These are phyloP conservation scores for Boletus pseudopeckii DNA, from an alignment of 768 basidiomycete species.

Conservation along the genomic window DNA sequence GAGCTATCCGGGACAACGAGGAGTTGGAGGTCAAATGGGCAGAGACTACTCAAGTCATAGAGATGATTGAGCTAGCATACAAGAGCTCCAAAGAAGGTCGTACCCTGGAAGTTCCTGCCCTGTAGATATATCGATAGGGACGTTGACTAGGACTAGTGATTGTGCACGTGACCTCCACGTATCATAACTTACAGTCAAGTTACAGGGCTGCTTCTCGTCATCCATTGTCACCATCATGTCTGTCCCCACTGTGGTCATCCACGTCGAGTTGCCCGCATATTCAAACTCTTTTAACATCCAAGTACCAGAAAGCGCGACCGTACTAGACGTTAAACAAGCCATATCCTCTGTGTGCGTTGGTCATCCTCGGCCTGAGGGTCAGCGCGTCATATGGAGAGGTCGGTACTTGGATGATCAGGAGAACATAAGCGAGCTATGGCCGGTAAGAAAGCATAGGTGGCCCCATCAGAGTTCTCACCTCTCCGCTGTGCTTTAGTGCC, in stretches of 20 bases:
- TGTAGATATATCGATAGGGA: slow-evolving; percentile 10
- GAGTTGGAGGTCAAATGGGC: slow-evolving; percentile 67
- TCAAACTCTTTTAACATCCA: slow-evolving; percentile 61
- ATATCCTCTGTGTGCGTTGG: slow-evolving; percentile 61
- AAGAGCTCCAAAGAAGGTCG: slow-evolving; percentile 61
- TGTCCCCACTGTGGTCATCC: slow-evolving; percentile 38
- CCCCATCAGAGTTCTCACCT: slow-evolving; percentile 4
- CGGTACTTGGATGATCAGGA: slow-evolving; percentile 63
- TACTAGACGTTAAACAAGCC: slow-evolving; percentile 64
- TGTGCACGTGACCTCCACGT: slow-evolving; percentile 34
- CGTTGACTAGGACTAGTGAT: neutral
- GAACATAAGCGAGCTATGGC: slow-evolving; percentile 66
- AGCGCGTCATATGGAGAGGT: slow-evolving; percentile 74
- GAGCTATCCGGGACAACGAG: slow-evolving; percentile 52
- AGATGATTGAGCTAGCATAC: slow-evolving; percentile 74
- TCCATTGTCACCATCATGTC: slow-evolving; percentile 19
- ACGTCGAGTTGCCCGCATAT: slow-evolving; percentile 74
- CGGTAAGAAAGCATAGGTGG: slow-evolving; percentile 39
- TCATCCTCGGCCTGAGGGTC: slow-evolving; percentile 63
- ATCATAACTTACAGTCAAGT: neutral
- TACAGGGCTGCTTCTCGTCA: neutral
- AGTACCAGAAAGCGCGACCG: slow-evolving; percentile 45
- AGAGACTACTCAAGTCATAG: slow-evolving; percentile 66
- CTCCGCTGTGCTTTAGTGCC: slow-evolving; percentile 36
- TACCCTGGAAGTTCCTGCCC: slow-evolving; percentile 35